phyloP scores from a whole-genome alignment of 1,139 yeast species.

The Scheffersomyces titani region DNA sequence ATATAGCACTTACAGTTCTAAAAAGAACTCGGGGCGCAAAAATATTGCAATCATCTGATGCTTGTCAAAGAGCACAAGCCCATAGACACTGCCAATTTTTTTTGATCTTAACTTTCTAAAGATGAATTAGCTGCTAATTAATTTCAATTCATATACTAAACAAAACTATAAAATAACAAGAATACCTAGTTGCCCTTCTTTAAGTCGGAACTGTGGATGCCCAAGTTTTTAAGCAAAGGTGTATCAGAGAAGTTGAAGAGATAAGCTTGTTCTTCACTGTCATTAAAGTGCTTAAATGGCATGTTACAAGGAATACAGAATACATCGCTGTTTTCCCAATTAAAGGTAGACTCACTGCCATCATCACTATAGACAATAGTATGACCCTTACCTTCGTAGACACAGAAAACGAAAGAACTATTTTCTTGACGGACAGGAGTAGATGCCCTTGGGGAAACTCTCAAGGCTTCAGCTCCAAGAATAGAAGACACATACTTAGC shows the following conservation, averaged over 20 bases:
- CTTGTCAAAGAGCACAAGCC: no score
- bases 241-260: constrained; percentile 17
- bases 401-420: constrained; percentile 17
- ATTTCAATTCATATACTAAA: no score
- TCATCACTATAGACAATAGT: constrained; percentile 12
- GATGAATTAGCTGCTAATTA: no score
- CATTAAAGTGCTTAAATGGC: constrained; percentile 16
- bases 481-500: constrained; percentile 12
- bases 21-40: no score
- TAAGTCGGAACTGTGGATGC: constrained; percentile 10
- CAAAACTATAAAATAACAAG: no score
- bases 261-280: constrained; percentile 10
- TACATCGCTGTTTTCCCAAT: constrained; percentile 16
- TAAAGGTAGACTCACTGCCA: constrained; percentile 7
- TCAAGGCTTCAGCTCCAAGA: constrained; percentile 19
- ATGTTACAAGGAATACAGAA: constrained; percentile 22
- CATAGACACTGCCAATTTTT: no score
- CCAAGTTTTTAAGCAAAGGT: constrained; percentile 16
- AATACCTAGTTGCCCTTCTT: no score
- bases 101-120: no score
- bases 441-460: constrained; percentile 8
- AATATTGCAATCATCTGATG: no score
- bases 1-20: no score
- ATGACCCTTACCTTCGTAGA: constrained; percentile 16
- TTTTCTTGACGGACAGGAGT: constrained; percentile 17